Evolutionary conservation across 73 alveolate species (phyloP), one percentile per base, ranked within the genome.

Genomic region (Uronychia binucleata): DNA sequence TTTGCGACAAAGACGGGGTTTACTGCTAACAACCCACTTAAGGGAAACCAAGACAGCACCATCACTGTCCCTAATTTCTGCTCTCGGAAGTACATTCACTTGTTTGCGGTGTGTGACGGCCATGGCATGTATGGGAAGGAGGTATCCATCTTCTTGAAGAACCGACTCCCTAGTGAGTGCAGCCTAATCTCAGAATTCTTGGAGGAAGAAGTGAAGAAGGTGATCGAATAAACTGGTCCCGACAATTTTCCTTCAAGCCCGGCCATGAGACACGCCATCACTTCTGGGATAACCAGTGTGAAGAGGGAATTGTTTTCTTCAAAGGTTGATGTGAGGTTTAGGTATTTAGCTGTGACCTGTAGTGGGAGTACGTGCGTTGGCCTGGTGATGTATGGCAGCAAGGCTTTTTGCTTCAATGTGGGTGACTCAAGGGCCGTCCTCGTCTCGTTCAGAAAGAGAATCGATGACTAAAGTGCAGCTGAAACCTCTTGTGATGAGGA

Each of bases 81-180:
- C 19, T 74, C 74, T 0, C 0, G 78, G 59, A 57, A 78, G 75
- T 85, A 57, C 67, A 35, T 80, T 26, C 95, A 90, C 79, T 90
- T 90, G 83, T 90, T 81, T 79, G 58, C 93, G 30, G 95, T 90
- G 13, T 86, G 93, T 58, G 95, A 90, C 74, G 95, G 95, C 0
- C 95, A 90, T 74, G 95, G 95, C 13, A 28, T 67, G 34, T 90
- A 81, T 57, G 95, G 95, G 28, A 78, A 84, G 75, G 90, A 90
- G 27, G 95, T 90, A 26, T 86, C 93, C 19, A 58, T 67, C 27
- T 84, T 33, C 31, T 30, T 90, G 25, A 90, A 90, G 75, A 59
- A 78, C 34, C 60, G 67, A 35, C 89, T 90, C 26, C 93, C 93
- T 1, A 46, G 67, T 46, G 19, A 46, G 19, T 11, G n/a, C 5